These are phyloP conservation scores for Eucalyptus microcorys DNA, from an alignment of 345 rosid genomes.

Conservation along the genomic window DNA sequence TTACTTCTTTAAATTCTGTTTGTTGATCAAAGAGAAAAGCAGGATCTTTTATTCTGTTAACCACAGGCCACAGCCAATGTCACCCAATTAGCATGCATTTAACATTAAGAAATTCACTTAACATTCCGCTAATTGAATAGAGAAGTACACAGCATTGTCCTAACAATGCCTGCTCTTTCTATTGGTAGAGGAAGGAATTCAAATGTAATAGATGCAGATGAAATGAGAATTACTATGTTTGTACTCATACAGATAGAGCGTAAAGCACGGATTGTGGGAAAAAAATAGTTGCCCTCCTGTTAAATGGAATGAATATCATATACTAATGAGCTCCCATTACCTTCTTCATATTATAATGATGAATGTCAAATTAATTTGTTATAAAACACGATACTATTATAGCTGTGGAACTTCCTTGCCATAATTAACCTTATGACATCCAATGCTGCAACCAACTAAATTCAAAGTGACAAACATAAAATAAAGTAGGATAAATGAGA, in stretches of 20 bases:
- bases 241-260: not conserved
- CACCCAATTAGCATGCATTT: not conserved
- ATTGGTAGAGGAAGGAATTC: not conserved
- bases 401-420: not conserved
- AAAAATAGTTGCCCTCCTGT: not conserved
- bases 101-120: not conserved
- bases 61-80: not conserved
- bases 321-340: not conserved
- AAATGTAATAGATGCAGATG: not conserved
- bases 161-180: not conserved
- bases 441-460: not conserved
- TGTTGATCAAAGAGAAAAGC: not conserved
- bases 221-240: not conserved
- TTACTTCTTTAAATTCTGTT: not conserved
- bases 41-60: not conserved
- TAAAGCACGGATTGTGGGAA: not conserved
- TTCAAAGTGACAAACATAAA: not conserved
- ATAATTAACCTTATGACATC: not conserved
- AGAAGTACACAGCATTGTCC: not conserved
- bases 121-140: not conserved
- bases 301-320: not conserved
- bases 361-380: not conserved
- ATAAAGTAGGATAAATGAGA: not conserved
- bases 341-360: not conserved
- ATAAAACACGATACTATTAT: not conserved